A percentile compares a stretch with the other conserved stretches of the same genome.
Evolutionary conservation across 805 yeast species (phyloP).

Genomic region (Isabelozyma pseudorhagii): DNA sequence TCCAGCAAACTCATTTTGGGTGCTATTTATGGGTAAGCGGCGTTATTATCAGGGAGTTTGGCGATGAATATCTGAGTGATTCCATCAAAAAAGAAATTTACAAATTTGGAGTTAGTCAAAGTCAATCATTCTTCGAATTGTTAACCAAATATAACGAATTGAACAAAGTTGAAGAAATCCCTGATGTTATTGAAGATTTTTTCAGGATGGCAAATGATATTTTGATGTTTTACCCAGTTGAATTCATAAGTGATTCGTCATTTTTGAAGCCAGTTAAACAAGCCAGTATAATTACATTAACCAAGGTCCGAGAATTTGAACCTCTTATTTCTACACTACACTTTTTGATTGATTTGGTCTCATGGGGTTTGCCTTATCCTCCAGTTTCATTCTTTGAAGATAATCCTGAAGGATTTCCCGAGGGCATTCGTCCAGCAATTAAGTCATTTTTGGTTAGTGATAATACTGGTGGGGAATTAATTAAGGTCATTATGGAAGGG

Average conservation of each 20-base stretch:
- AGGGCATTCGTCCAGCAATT: constrained; percentile 47
- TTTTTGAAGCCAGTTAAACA: constrained; percentile 53
- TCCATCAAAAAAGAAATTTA: constrained; percentile 61
- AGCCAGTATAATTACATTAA: constrained; percentile 53
- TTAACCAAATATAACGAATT: constrained; percentile 17
- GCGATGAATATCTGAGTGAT: constrained; percentile 48
- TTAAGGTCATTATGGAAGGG: constrained; percentile 57
- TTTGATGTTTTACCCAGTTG: constrained; percentile 67
- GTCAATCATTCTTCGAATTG: constrained; percentile 51
- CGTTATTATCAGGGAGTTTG: constrained; percentile 68
- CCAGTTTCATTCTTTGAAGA: constrained; percentile 68
- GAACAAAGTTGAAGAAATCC: constrained; percentile 32
- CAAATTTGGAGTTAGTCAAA: constrained; percentile 70
- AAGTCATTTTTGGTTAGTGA: constrained; percentile 39
- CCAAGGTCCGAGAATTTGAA: constrained; percentile 59
- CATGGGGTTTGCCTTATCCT: constrained; percentile 81
- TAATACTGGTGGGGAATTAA: constrained; percentile 55
- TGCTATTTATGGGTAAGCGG: constrained; percentile 93
- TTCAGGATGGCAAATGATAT: constrained; percentile 77
- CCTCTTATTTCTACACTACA: constrained; percentile 70
- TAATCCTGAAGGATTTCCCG: constrained; percentile 42
- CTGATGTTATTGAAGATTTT: constrained; percentile 83
- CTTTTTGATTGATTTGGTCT: constrained; percentile 73
- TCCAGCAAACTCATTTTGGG: constrained; percentile 65
- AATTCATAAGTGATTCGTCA: constrained; percentile 44